phyloP scores from a whole-genome alignment of 2,329 filamentous ascomycete species.

The Diaporthe aspalathi region DNA sequence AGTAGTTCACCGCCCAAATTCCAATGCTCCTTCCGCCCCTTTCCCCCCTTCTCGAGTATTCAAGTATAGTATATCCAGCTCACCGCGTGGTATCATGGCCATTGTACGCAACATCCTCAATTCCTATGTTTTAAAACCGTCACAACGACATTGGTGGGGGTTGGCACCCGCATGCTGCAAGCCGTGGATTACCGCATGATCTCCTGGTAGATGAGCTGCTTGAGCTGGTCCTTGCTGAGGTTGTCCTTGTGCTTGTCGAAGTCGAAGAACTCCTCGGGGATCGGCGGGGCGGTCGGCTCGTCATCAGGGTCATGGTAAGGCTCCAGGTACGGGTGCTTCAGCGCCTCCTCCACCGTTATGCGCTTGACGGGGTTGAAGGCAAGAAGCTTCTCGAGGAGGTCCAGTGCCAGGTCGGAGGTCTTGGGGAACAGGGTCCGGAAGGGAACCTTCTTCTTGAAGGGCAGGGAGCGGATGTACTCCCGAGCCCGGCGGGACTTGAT shows the following conservation, averaged over 20 bases:
- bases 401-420: slow-evolving; percentile 96
- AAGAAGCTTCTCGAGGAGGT: slow-evolving; percentile 93
- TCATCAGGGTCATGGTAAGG: slow-evolving; percentile 99
- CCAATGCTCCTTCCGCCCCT: slow-evolving; percentile 1
- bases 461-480: slow-evolving; percentile 97
- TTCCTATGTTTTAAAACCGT: neutral
- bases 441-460: slow-evolving; percentile 99
- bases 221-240: slow-evolving; percentile 97
- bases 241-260: slow-evolving; percentile 99
- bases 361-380: slow-evolving; percentile 99
- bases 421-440: slow-evolving; percentile 98
- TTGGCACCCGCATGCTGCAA: neutral
- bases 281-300: slow-evolving; percentile 94
- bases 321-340: slow-evolving; percentile 98
- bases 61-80: slow-evolving; percentile 23
- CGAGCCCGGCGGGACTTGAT: slow-evolving; percentile 98
- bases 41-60: neutral
- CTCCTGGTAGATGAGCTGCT: slow-evolving; percentile 97
- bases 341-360: slow-evolving; percentile 95
- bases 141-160: neutral
- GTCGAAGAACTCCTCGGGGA: slow-evolving; percentile 99
- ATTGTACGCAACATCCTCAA: neutral
- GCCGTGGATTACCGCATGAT: slow-evolving; percentile 73
- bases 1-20: neutral
- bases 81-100: slow-evolving; percentile 22